Conservation (phyloP, 345 rosid species). For the Dipteronia sinensis region DNA sequence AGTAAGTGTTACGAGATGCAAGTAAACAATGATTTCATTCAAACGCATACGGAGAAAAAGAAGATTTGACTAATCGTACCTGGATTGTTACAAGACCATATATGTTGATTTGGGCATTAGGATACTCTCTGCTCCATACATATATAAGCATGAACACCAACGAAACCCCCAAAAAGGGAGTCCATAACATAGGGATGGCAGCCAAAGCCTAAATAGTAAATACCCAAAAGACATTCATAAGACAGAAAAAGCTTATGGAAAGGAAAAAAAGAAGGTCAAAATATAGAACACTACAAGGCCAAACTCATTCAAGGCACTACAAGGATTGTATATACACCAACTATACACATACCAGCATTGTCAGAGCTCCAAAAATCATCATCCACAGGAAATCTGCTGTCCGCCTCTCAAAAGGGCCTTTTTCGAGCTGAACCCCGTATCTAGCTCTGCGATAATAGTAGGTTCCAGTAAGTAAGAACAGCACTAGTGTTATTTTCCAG, state of each 20-base stretch:
- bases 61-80: slow-evolving; percentile 36
- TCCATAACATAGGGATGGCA: slow-evolving; percentile 58
- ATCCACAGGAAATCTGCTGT: slow-evolving; percentile 87
- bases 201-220: slow-evolving; percentile 58
- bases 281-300: background rate
- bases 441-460: slow-evolving; percentile 62
- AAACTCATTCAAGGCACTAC: background rate
- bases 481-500: background rate
- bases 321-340: background rate
- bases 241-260: background rate
- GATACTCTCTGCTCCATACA: slow-evolving; percentile 91
- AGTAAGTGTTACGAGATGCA: background rate
- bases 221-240: slow-evolving; percentile 10
- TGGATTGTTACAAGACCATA: slow-evolving; percentile 80
- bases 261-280: background rate
- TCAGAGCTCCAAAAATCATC: slow-evolving; percentile 68
- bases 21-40: background rate
- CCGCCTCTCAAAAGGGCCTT: slow-evolving; percentile 77
- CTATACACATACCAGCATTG: slow-evolving; percentile 46
- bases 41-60: background rate
- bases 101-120: slow-evolving; percentile 78
- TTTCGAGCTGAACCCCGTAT: slow-evolving; percentile 88
- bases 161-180: slow-evolving; percentile 70
- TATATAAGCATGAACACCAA: slow-evolving; percentile 92
- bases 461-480: background rate